These are phyloP conservation scores for Neurospora sp. DNA, from an alignment of 495 filamentous ascomycete species.

Conservation along the genomic window DNA sequence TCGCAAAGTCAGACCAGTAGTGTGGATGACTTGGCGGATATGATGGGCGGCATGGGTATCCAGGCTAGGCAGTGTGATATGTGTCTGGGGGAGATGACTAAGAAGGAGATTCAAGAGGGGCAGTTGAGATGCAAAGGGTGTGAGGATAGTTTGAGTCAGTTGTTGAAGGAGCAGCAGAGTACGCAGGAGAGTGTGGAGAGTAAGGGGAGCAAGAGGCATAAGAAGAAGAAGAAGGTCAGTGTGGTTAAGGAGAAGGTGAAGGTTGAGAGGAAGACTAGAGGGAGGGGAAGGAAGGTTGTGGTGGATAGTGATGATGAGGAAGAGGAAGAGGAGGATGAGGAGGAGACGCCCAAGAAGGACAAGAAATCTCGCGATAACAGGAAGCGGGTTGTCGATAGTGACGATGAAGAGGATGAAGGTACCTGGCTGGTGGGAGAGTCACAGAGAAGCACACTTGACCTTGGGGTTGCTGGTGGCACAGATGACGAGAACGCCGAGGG, in stretches of 20 bases:
- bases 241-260: constrained; percentile 25
- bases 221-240: constrained; percentile 20
- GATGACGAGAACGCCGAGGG: constrained; percentile 84
- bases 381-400: constrained; percentile 48
- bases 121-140: constrained; percentile 34
- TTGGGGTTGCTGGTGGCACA: constrained; percentile 69
- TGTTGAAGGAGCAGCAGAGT: constrained; percentile 20
- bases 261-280: constrained; percentile 20
- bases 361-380: constrained; percentile 35
- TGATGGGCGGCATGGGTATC: constrained; percentile 76
- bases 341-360: constrained; percentile 28
- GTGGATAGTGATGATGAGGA: constrained; percentile 8
- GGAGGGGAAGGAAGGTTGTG: neutral
- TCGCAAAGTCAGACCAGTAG: constrained; percentile 16
- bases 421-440: constrained; percentile 66
- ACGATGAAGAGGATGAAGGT: constrained; percentile 49
- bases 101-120: constrained; percentile 45
- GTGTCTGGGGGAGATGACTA: constrained; percentile 62
- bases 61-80: constrained; percentile 79
- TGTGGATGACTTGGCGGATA: constrained; percentile 72
- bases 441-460: constrained; percentile 42
- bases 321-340: constrained; percentile 39
- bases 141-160: constrained; percentile 20
- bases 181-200: neutral
- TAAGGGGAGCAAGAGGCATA: constrained; percentile 11